Evolutionary conservation across 2,329 filamentous ascomycete species (phyloP).

Genomic region (Penicillium sp.): DNA sequence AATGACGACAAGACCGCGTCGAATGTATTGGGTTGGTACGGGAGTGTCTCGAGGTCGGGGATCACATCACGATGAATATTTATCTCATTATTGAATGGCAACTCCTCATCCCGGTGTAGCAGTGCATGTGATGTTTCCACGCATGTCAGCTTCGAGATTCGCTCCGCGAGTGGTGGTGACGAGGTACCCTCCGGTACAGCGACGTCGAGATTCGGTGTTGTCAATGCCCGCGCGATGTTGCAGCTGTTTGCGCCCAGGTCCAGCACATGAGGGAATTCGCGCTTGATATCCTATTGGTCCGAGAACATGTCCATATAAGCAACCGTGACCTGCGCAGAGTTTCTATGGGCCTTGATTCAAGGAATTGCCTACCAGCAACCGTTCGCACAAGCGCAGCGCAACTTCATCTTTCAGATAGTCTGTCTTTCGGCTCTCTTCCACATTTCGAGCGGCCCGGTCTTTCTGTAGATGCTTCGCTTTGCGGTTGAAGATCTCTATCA

Average conservation of each 20-base stretch:
- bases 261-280: conserved; percentile 78
- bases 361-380: conserved; percentile 66
- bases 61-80: conserved; percentile 74
- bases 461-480: conserved; percentile 87
- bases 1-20: conserved; percentile 88
- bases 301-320: conserved; percentile 5
- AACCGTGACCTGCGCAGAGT: not conserved
- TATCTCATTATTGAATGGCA: conserved; percentile 70
- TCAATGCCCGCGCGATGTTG: conserved; percentile 84
- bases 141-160: conserved; percentile 74
- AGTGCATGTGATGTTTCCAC: conserved; percentile 78
- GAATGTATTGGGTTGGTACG: conserved; percentile 75
- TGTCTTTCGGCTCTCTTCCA: conserved; percentile 71
- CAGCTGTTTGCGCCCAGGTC: conserved; percentile 96
- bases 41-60: conserved; percentile 66
- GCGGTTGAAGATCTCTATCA: conserved; percentile 88
- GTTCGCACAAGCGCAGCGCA: conserved; percentile 78
- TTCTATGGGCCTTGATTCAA: not conserved
- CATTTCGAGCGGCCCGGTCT: conserved; percentile 74
- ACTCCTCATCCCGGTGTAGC: conserved; percentile 72
- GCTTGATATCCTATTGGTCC: conserved; percentile 73
- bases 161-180: conserved; percentile 62
- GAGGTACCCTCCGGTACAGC: conserved; percentile 37
- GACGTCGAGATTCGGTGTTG: conserved; percentile 66
- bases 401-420: conserved; percentile 96